Evolutionary conservation across 2,329 filamentous ascomycete genomes (phyloP).

Genomic region (Aspergillus neotritici): DNA sequence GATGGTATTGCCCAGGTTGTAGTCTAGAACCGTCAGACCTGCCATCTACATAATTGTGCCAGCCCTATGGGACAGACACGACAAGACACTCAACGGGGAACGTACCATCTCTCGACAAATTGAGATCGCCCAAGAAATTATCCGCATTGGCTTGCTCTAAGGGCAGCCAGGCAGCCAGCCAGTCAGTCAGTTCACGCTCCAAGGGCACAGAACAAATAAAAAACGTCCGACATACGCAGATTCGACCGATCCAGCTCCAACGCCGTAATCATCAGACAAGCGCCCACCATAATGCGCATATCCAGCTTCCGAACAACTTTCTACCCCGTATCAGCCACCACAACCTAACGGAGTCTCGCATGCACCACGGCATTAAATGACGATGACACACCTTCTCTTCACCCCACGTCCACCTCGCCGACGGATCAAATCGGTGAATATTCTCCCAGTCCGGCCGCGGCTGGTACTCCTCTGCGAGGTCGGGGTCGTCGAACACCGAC

Average conservation of each 20-base stretch:
- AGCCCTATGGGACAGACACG: background rate
- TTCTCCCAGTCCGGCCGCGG: constrained; percentile 28
- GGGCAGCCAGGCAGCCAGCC: constrained; percentile 1
- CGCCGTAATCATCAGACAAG: constrained; percentile 55
- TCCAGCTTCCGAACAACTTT: constrained; percentile 16
- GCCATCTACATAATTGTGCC: background rate
- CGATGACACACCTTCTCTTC: constrained; percentile 14
- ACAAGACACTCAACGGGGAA: background rate
- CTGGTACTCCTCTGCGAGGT: constrained; percentile 32
- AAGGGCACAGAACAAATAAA: constrained; percentile 44
- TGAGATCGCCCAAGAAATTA: constrained; percentile 45
- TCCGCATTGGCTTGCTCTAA: constrained; percentile 50
- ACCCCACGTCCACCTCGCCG: constrained; percentile 17
- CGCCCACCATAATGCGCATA: constrained; percentile 18
- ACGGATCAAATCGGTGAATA: constrained; percentile 18
- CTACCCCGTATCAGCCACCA: background rate
- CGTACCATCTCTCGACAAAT: constrained; percentile 21
- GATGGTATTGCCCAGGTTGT: constrained; percentile 48
- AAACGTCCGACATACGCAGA: constrained; percentile 33
- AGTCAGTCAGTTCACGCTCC: constrained; percentile 3
- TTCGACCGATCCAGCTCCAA: constrained; percentile 57
- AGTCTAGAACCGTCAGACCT: constrained; percentile 8
- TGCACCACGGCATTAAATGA: constrained; percentile 43
- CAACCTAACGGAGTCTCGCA: background rate
- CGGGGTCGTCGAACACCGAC: constrained; percentile 44